phyloP scores from a whole-genome alignment of 352 stramenopile genomes.

The Lagenidium giganteum region DNA sequence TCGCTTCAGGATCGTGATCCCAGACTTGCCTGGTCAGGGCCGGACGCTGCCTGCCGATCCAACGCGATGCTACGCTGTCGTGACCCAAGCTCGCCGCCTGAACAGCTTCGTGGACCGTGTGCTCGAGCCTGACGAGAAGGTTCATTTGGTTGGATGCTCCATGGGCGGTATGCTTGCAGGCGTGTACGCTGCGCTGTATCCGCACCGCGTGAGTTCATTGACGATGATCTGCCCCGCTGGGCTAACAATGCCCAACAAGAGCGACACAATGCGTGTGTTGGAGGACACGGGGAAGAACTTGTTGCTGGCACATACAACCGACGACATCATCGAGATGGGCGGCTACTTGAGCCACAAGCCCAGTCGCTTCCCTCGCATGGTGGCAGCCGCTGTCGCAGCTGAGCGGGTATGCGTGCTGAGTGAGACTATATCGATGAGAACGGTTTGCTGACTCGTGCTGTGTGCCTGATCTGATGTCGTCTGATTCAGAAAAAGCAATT shows the following conservation, averaged over 20 bases:
- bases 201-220: conserved; percentile 42
- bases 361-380: conserved; percentile 23
- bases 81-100: conserved; percentile 43
- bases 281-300: conserved; percentile 61
- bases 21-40: conserved; percentile 65
- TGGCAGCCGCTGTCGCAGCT: conserved; percentile 13
- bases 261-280: conserved; percentile 42
- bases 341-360: conserved; percentile 30
- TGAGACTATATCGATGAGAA: no score
- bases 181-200: conserved; percentile 61
- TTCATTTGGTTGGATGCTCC: conserved; percentile 71
- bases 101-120: conserved; percentile 52
- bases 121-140: conserved; percentile 38
- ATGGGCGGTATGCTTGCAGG: conserved; percentile 77
- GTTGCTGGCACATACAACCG: conserved; percentile 47
- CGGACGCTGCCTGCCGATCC: conserved; percentile 45
- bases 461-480: no score
- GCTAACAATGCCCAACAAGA: conserved; percentile 64
- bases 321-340: conserved; percentile 60
- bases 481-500: conserved; percentile 42
- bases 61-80: conserved; percentile 40
- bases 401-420: neutral
- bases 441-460: conserved; percentile 1
- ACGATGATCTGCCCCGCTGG: conserved; percentile 75
- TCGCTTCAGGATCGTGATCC: conserved; percentile 51